Base-by-base conservation (phyloP, 805 yeast genomes). In the Kluyveromyces wickerhamii region DNA sequence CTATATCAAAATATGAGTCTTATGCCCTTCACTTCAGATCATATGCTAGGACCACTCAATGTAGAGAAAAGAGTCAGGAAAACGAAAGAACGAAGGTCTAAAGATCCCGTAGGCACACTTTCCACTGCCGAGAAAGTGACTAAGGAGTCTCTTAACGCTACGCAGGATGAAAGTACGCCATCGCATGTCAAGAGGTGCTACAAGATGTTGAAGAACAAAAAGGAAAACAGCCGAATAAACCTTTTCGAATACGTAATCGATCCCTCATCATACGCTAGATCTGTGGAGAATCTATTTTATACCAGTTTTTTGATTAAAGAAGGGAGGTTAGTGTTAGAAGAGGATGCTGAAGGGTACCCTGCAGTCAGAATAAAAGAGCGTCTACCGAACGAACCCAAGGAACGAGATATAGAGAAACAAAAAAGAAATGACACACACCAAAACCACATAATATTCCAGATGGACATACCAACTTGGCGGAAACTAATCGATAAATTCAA, bases 281-380 rank as follows among this genome's bases (percentile, higher is more conserved):
- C 87, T 1, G 77, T 88, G 2, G 96, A 89, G 54, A 86, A 85
- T 51, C 59, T 89, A 47, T 88, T 88, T 48, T 83, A 78, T 49
- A 69, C 84, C 0, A 81, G 95, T 52, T 87, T 88, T 48, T 60
- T 89, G 29, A 72, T 86, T 2, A 72, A 78, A 47, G 94, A 84
- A 47, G 87, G 83, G 1, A 73, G 66, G 44, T 56, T 86, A 22
- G 59, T 63, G 16, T 45, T 86, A 15, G 72, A 65, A n/a, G 67
- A 65, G 29, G 77, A 72, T 37, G 62, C 60, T 3, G 67, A 67
- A n/a, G 69, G 67, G 0, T 63, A 61, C 37, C 70, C 78, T 1
- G 54, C 62, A 20, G 51, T 66, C 19, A 55, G 63, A 9, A 46
- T 54, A 4, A 56, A 60, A 33, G 62, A 59, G 13, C 39, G 47